Evolutionary conservation across 805 yeast species (phyloP).

Genomic region (Candida parachauliodes): DNA sequence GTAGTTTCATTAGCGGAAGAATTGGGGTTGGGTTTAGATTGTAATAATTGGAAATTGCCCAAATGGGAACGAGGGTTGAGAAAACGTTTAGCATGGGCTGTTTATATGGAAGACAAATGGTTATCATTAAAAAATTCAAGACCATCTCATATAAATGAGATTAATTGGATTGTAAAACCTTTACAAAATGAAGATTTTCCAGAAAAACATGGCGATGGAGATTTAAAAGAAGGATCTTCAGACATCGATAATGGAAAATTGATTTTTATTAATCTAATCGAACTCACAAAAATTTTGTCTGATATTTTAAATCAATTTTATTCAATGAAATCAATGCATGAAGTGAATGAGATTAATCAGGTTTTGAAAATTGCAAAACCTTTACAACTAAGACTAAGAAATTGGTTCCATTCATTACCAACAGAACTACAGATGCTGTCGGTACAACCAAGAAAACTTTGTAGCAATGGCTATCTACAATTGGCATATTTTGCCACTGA

Average conservation of each 20-base stretch:
- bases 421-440: conserved; percentile 59
- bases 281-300: conserved; percentile 62
- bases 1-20: conserved; percentile 88
- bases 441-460: conserved; percentile 57
- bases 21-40: conserved; percentile 85
- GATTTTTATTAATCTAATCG: conserved; percentile 64
- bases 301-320: conserved; percentile 72
- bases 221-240: conserved; percentile 53
- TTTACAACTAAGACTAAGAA: conserved; percentile 62
- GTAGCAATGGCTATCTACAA: conserved; percentile 75
- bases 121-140: conserved; percentile 73
- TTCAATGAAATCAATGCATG: conserved; percentile 61
- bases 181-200: conserved; percentile 78
- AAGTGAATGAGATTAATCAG: conserved; percentile 56
- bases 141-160: conserved; percentile 73
- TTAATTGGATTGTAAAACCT: conserved; percentile 76
- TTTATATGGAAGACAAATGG: conserved; percentile 91
- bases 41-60: conserved; percentile 87
- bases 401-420: conserved; percentile 77
- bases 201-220: conserved; percentile 56
- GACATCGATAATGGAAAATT: conserved; percentile 70
- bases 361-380: conserved; percentile 80
- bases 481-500: conserved; percentile 88
- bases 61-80: conserved; percentile 93
- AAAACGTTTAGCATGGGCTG: conserved; percentile 92